phyloP scores from a whole-genome alignment of 2,329 filamentous ascomycete genomes.

The Zasmidium angulare region DNA sequence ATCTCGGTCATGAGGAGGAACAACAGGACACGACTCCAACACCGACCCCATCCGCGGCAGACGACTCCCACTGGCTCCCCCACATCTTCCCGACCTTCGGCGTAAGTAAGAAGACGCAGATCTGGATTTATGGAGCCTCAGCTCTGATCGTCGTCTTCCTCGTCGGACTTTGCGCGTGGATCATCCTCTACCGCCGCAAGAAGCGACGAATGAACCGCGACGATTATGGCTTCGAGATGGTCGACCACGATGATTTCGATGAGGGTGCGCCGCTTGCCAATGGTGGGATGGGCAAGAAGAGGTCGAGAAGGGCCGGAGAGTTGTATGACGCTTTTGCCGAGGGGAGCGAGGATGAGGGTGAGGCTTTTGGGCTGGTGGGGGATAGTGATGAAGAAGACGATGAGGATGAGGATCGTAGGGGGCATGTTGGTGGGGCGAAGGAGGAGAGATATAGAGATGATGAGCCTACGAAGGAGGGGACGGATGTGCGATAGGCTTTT shows the following conservation, averaged over 20 bases:
- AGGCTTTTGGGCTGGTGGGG: constrained; percentile 25
- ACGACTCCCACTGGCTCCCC: constrained; percentile 65
- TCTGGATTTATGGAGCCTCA: constrained; percentile 89
- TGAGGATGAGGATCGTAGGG: constrained; percentile 16
- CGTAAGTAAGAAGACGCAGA: constrained; percentile 79
- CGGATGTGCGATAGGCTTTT: constrained; percentile 1
- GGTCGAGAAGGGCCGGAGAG: constrained; percentile 72
- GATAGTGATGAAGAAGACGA: constrained; percentile 26
- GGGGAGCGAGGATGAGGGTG: constrained; percentile 73
- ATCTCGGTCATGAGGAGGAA: constrained; percentile 33
- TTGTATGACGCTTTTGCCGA: constrained; percentile 97
- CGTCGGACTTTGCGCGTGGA: constrained; percentile 68
- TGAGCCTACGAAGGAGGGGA: constrained; percentile 14
- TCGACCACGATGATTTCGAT: constrained; percentile 72
- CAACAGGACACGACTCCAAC: constrained; percentile 27
- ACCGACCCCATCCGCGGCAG: constrained; percentile 35
- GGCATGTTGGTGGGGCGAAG: constrained; percentile 1
- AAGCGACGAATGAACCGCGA: constrained; percentile 61
- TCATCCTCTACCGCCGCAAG: constrained; percentile 74
- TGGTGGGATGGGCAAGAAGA: constrained; percentile 41
- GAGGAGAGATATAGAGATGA: constrained; percentile 24
- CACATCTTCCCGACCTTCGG: constrained; percentile 89
- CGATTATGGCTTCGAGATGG: constrained; percentile 90
- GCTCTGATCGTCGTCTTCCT: constrained; percentile 86
- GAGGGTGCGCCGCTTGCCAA: constrained; percentile 28